Base-by-base conservation (phyloP, 495 filamentous ascomycete genomes). In the Penicillium dipodomyicola region DNA sequence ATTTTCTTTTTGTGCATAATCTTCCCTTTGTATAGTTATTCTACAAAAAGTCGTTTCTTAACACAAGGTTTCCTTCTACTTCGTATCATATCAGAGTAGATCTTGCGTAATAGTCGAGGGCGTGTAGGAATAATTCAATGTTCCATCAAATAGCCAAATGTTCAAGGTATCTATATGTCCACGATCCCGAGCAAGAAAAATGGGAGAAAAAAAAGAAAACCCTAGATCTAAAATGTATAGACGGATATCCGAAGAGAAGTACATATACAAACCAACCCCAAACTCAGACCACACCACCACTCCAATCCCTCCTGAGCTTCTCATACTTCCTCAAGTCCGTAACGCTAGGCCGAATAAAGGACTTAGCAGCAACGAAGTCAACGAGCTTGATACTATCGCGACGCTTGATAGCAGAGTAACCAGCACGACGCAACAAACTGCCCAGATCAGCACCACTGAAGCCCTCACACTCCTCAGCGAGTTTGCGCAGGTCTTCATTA, bases 391-490 rank as follows among this genome's bases (percentile, higher is more conserved):
- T 85, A 6, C 67, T 71, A 54, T 87, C 76, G 35, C 71, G 71
- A 39, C 89, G 76, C 67, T 86, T 80, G 61, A 96, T 79, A 33
- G 91, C 89, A 29, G 84, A 83, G 65, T 90, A 84, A 19, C 85
- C 91, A 40, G 92, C 92, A 46, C 87, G 84, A 56, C 87, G 81
- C 50, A 92, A 75, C 51, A 96, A 65, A 63, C 86, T 90, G 12
- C 84, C 84, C 55, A 98, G 70, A 76, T 98, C 94, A 1, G 94
- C 94, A 62, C 94, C 94, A 56, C 88, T 92, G 70, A 91, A 97
- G 3, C 90, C 86, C n/a, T 86, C 80, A 67, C 92, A 96, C 6
- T 84, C 84, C 53, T 82, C 78, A 0, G 89, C 93, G 39, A 96
- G 75, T 20, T 70, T 67, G 9, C 69, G 71, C 23, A 80, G 63